A percentile compares a stretch with the other conserved stretches of the same genome.
Conservation (phyloP, 768 basidiomycete species). For the Pulveroboletus sp. region DNA sequence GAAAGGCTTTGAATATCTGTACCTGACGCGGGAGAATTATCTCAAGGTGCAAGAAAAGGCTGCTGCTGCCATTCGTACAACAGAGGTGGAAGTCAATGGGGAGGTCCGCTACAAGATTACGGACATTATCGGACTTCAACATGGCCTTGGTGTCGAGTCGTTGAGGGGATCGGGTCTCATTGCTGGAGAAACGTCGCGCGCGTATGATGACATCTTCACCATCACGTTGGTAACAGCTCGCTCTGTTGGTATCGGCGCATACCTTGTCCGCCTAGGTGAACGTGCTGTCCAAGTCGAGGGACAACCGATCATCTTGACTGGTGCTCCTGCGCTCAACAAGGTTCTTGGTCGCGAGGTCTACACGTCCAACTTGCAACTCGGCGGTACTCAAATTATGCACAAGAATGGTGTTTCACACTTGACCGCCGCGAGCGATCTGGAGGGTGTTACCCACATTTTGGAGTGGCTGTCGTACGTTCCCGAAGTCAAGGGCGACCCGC, state of each 20-base stretch:
- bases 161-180: conserved; percentile 96
- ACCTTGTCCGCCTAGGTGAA: conserved; percentile 96
- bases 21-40: conserved; percentile 90
- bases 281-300: conserved; percentile 98
- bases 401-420: conserved; percentile 99
- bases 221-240: conserved; percentile 98
- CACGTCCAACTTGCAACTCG: conserved; percentile 96
- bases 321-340: conserved; percentile 96
- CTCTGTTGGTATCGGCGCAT: conserved; percentile 98
- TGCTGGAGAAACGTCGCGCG: conserved; percentile 96
- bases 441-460: conserved; percentile 91
- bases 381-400: conserved; percentile 99
- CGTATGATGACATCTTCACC: conserved; percentile 99
- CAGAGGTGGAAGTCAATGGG: conserved; percentile 81
- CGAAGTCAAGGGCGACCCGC: conserved; percentile 69
- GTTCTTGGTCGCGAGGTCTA: conserved; percentile 98
- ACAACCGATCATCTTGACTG: conserved; percentile 98
- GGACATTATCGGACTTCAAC: conserved; percentile 94
- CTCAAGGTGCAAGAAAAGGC: conserved; percentile 89
- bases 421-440: conserved; percentile 91
- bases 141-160: conserved; percentile 96
- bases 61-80: conserved; percentile 69
- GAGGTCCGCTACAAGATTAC: conserved; percentile 93
- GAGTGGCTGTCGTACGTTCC: conserved; percentile 96
- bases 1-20: conserved; percentile 95